Evolutionary conservation across 1,284 basidiomycete genomes (phyloP).

Genomic region (Exobasidium rhododendri): DNA sequence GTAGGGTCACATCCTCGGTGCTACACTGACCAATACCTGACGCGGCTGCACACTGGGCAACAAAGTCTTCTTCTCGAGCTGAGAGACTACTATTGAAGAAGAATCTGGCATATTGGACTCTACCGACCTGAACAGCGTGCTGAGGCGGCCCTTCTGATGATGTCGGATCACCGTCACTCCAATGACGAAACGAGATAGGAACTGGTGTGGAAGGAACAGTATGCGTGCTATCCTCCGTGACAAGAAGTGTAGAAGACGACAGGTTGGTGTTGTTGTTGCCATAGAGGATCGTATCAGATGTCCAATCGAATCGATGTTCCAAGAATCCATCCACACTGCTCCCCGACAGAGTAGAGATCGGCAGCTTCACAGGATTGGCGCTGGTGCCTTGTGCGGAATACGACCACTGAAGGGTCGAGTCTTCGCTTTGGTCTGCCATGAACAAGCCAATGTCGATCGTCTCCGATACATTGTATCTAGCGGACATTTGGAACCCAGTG

Average conservation of each 20-base stretch:
- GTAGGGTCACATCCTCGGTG: constrained; percentile 40
- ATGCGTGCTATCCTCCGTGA: constrained; percentile 23
- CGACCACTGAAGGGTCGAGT: constrained; percentile 33
- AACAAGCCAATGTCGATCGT: constrained; percentile 25
- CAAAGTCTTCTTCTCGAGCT: constrained; percentile 31
- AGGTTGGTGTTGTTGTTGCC: constrained; percentile 31
- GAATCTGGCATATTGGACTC: constrained; percentile 39
- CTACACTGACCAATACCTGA: constrained; percentile 38
- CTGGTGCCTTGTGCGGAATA: constrained; percentile 30
- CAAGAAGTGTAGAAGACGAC: constrained; percentile 26
- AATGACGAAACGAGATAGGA: constrained; percentile 37
- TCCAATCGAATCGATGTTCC: constrained; percentile 48
- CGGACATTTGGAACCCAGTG: constrained; percentile 29
- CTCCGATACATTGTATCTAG: constrained; percentile 30
- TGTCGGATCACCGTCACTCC: constrained; percentile 35
- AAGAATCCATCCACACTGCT: constrained; percentile 31
- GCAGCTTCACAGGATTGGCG: constrained; percentile 11
- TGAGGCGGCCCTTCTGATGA: constrained; percentile 35
- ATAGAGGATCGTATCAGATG: constrained; percentile 23
- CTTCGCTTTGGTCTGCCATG: constrained; percentile 5
- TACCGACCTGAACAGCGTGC: constrained; percentile 23
- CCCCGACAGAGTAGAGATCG: constrained; percentile 21
- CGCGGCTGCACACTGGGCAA: constrained; percentile 25
- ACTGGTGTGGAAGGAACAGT: constrained; percentile 25
- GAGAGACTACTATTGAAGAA: constrained; percentile 48